Conservation (phyloP, 192 early-diverging fungal species). For the Funneliformis geosporum region DNA sequence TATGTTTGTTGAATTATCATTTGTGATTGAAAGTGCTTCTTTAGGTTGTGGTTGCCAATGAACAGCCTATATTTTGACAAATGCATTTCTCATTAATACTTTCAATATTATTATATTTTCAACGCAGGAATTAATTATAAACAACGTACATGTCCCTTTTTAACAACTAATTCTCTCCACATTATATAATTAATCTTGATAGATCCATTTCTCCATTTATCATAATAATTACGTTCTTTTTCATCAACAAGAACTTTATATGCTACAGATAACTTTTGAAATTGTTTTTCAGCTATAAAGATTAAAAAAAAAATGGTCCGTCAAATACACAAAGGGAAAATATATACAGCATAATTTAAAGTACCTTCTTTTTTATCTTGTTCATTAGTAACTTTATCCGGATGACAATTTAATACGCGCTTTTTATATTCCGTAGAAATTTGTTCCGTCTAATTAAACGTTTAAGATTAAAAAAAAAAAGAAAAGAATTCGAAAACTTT, state of each 20-base stretch:
- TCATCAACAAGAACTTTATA: constrained; percentile 12
- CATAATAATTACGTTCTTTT: constrained; percentile 5
- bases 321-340: neutral
- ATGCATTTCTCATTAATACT: neutral
- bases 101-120: neutral
- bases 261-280: constrained; percentile 3
- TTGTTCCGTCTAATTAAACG: constrained; percentile 4
- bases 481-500: no score
- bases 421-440: constrained; percentile 24
- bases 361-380: neutral
- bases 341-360: neutral
- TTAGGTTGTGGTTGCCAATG: constrained; percentile 10
- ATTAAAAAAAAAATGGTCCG: neutral
- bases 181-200: constrained; percentile 14
- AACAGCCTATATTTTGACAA: constrained; percentile 2
- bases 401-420: constrained; percentile 21
- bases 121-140: neutral
- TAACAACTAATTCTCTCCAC: constrained; percentile 15
- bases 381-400: constrained; percentile 10
- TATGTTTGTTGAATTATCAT: neutral
- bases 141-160: constrained; percentile 17
- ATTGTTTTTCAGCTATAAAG: neutral
- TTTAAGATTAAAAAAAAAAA: neutral
- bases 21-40: neutral
- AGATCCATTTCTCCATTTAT: constrained; percentile 15